Evolutionary conservation across 2,329 filamentous ascomycete genomes (phyloP), one percentile per base, ranked within the genome.

Genomic region (Biscogniauxia mediterranea): DNA sequence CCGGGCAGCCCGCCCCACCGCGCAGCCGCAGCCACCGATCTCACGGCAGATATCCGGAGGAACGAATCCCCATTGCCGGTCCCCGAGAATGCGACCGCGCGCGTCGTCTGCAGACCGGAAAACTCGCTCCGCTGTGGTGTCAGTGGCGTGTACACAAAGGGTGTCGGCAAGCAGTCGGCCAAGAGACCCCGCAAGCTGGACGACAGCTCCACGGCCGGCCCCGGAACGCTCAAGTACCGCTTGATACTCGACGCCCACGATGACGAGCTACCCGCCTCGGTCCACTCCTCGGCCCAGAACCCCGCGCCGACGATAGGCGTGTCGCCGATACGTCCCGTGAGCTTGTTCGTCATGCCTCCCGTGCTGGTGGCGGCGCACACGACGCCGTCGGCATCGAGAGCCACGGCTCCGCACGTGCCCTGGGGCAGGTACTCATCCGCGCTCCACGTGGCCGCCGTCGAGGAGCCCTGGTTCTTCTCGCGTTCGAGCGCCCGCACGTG

Each of bases 21-120:
- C 19, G 89, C 87, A 66, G 93, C 89, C 0, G 91, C 86, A 1
- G 86, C 89, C 0, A 89, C 86, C 0, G 90, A 93, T 32, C 90
- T 85, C 0, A 84, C 85, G 1, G 92, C 92, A 15, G 82, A 84
- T 1, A 86, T 79, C 3, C 92, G 87, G 17, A 96, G 81, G 73
- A 96, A 97, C 0, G 90, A 92, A 75, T 97, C 93, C 0, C 93
- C 93, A 68, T 97, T 96, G 0, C 93, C 93, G 0, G 92, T 94
- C 0, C 91, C 90, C 0, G 90, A 94, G 9, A 92, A 78, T 0
- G 83, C 91, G 6, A 83, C 71, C 0, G 81, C 79, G 5, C 71
- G 85, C 0, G 75, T 80, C 5, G 75, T 78, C 2, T 59, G 61
- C 38, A 59, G 7, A 66, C 73, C 26, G 49, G 52, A 54, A 7